phyloP scores from a whole-genome alignment of 768 basidiomycete species.

The Udeniomyces megalosporus region DNA sequence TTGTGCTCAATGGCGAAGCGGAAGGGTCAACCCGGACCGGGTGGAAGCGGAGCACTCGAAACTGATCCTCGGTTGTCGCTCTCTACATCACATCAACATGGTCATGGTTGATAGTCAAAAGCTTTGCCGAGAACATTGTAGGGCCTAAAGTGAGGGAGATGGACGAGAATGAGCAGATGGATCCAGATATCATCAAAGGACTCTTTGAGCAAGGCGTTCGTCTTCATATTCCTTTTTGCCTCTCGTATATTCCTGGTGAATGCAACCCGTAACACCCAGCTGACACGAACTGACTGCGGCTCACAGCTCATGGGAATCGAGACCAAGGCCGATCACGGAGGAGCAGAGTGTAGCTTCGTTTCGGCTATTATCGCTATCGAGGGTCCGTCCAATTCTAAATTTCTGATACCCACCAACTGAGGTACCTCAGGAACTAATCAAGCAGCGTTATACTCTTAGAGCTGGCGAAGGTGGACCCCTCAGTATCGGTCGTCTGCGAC shows the following conservation, averaged over 20 bases:
- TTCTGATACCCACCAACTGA: too few species aligned
- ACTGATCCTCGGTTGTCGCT: too few species aligned
- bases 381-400: slow-evolving; percentile 17
- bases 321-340: slow-evolving; percentile 64
- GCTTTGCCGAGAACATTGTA: slow-evolving; percentile 78
- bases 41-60: not conserved
- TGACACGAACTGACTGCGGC: not conserved
- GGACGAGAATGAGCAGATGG: slow-evolving; percentile 96
- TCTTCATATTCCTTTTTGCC: not conserved
- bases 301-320: slow-evolving; percentile 92
- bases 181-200: slow-evolving; percentile 64
- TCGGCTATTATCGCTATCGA: slow-evolving; percentile 93
- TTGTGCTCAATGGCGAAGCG: not conserved
- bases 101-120: slow-evolving; percentile 43
- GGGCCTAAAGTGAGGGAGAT: slow-evolving; percentile 85
- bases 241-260: not conserved
- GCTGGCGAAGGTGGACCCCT: slow-evolving; percentile 87
- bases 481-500: slow-evolving; percentile 89
- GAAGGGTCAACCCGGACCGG: not conserved
- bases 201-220: slow-evolving; percentile 89
- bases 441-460: too few species aligned
- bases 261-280: not conserved
- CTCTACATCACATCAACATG: too few species aligned
- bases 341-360: slow-evolving; percentile 80
- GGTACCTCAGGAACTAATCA: too few species aligned